These are phyloP conservation scores for Aureobasidium sp. DNA, from an alignment of 2,329 filamentous ascomycete genomes.

Conservation along the genomic window DNA sequence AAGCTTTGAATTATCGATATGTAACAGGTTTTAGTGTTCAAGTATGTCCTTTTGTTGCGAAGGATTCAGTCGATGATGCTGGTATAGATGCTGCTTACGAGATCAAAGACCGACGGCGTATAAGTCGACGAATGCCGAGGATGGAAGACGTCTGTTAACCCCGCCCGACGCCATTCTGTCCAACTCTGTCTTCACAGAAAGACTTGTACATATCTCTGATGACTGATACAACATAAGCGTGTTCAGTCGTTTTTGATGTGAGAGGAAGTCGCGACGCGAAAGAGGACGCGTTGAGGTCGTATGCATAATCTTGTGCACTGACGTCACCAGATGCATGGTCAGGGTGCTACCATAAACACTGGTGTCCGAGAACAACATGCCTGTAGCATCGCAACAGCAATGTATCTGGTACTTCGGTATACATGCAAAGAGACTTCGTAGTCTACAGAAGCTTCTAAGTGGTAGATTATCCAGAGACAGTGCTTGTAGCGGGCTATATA, in stretches of 20 bases:
- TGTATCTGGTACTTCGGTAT: no score
- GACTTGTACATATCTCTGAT: background rate
- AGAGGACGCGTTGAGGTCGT: background rate
- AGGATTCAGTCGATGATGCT: background rate
- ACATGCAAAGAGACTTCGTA: no score
- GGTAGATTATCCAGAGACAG: background rate
- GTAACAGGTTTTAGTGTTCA: background rate
- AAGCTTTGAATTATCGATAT: background rate
- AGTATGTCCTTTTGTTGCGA: background rate
- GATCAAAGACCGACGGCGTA: background rate
- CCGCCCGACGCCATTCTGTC: background rate
- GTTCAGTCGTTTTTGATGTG: background rate
- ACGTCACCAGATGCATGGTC: background rate
- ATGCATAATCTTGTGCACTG: background rate
- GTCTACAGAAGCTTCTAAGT: no score
- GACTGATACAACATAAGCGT: background rate
- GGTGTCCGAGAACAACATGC: background rate
- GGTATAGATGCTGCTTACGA: background rate
- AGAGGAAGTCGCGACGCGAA: background rate
- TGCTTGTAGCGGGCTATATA: no score
- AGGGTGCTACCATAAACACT: background rate
- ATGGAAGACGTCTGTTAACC: background rate
- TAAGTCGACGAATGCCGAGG: background rate
- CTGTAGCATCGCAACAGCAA: background rate
- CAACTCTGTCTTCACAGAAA: no score